Evolutionary conservation across 768 basidiomycete species (phyloP).

Genomic region (Termitomyces sp.): DNA sequence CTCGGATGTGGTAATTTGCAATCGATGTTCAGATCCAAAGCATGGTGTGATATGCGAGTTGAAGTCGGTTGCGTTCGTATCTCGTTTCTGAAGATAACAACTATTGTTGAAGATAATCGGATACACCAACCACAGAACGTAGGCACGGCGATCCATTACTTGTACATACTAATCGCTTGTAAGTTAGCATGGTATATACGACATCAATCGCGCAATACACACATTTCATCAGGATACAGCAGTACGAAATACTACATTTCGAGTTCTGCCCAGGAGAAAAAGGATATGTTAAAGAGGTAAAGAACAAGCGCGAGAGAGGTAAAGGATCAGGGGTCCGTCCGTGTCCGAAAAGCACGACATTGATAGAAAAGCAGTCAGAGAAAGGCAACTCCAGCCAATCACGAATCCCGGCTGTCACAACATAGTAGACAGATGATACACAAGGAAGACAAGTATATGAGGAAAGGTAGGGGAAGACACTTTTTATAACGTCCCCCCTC

Average conservation of each 20-base stretch:
- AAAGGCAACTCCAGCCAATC: background rate
- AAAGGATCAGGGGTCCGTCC: background rate
- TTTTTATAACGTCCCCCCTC: background rate
- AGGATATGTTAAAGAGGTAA: background rate
- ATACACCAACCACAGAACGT: background rate
- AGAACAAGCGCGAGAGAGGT: background rate
- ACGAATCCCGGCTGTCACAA: background rate
- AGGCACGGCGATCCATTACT: background rate
- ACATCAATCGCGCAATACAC: background rate
- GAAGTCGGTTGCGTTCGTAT: too few relatives aligned
- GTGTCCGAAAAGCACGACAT: background rate
- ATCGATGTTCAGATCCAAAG: too few relatives aligned
- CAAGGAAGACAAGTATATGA: background rate
- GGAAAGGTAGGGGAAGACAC: background rate
- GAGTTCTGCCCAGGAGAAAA: background rate
- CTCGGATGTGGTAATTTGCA: too few relatives aligned
- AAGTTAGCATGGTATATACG: conserved; percentile 1
- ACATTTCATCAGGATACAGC: background rate
- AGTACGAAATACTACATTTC: background rate
- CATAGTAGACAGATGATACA: background rate
- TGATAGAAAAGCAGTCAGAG: background rate
- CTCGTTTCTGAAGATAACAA: too few relatives aligned
- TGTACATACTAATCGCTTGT: background rate
- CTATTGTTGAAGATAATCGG: background rate
- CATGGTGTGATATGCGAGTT: too few relatives aligned